Evolutionary conservation across 2,329 filamentous ascomycete species (phyloP).

Genomic region (Penicillium rolfsii): DNA sequence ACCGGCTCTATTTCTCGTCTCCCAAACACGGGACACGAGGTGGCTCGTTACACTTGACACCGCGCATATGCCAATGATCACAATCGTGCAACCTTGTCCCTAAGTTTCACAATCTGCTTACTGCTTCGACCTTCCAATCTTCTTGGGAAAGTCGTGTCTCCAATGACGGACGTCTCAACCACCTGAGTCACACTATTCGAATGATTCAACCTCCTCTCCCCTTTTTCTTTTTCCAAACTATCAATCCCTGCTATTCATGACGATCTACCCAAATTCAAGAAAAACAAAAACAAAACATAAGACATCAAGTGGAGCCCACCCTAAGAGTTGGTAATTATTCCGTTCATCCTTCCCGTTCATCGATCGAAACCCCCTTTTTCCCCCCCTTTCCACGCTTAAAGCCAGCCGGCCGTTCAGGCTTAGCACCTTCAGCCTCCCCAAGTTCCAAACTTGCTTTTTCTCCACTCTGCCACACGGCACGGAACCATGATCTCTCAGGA

Average conservation of each 20-base stretch:
- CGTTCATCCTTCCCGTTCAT: neutral
- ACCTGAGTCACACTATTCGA: neutral
- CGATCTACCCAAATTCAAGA: neutral
- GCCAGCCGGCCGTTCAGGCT: constrained; percentile 25
- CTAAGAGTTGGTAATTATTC: constrained; percentile 24
- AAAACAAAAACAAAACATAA: constrained; percentile 2
- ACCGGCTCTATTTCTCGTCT: neutral
- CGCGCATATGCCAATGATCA: constrained; percentile 10
- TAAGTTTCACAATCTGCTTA: neutral
- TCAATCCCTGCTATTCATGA: neutral
- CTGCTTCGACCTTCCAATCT: too few species aligned
- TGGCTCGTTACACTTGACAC: constrained; percentile 15
- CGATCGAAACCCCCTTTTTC: neutral
- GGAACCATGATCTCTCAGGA: constrained; percentile 17
- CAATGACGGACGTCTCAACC: neutral
- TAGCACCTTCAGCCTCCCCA: constrained; percentile 13
- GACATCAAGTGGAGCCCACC: constrained; percentile 14
- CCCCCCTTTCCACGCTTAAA: constrained; percentile 24
- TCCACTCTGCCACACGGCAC: constrained; percentile 24
- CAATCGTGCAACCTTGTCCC: constrained; percentile 15
- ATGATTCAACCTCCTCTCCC: neutral
- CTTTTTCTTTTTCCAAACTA: neutral
- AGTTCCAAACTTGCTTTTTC: constrained; percentile 9
- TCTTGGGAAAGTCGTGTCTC: neutral
- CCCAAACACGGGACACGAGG: constrained; percentile 19